Percentiles rank a stretch among this genome's conserved stretches.
Evolutionary conservation across 371 early-diverging fungal species (phyloP).

Genomic region (Apophysomyces elegans): DNA sequence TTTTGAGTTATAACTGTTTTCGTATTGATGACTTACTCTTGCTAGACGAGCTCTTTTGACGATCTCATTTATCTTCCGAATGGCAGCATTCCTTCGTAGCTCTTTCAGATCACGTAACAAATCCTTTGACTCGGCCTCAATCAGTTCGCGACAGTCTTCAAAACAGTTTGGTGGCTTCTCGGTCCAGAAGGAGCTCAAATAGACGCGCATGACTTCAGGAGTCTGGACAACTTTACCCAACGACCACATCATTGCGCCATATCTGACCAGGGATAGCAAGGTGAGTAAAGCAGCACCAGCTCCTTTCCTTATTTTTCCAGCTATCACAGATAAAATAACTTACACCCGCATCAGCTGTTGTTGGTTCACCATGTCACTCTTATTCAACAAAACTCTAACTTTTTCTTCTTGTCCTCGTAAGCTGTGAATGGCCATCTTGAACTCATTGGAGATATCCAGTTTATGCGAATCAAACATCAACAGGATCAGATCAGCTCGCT

Average conservation of each 20-base stretch:
- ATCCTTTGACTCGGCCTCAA: slow-evolving; percentile 80
- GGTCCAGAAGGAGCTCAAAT: slow-evolving; percentile 83
- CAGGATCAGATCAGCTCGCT: slow-evolving; percentile 85
- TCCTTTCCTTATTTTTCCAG: too few relatives aligned
- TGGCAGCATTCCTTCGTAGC: slow-evolving; percentile 83
- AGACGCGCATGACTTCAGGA: slow-evolving; percentile 91
- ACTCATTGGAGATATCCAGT: slow-evolving; percentile 90
- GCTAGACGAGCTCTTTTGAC: slow-evolving; percentile 88
- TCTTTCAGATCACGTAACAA: slow-evolving; percentile 74
- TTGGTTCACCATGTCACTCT: slow-evolving; percentile 83
- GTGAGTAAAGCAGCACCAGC: background rate
- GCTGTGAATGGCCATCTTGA: slow-evolving; percentile 80
- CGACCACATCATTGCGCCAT: slow-evolving; percentile 95
- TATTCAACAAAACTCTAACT: slow-evolving; percentile 84
- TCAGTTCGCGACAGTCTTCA: slow-evolving; percentile 73
- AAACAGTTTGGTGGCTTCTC: slow-evolving; percentile 72
- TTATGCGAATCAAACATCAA: slow-evolving; percentile 90
- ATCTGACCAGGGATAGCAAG: slow-evolving; percentile 37
- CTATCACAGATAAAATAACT: slow-evolving; percentile 21
- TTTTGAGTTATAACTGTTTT: background rate
- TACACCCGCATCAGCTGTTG: slow-evolving; percentile 92
- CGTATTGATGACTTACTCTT: slow-evolving; percentile 33
- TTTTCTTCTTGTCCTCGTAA: slow-evolving; percentile 88
- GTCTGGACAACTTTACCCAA: slow-evolving; percentile 87
- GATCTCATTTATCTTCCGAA: slow-evolving; percentile 90